phyloP scores from a whole-genome alignment of 1,139 yeast genomes.

The Candida dubliniensis region DNA sequence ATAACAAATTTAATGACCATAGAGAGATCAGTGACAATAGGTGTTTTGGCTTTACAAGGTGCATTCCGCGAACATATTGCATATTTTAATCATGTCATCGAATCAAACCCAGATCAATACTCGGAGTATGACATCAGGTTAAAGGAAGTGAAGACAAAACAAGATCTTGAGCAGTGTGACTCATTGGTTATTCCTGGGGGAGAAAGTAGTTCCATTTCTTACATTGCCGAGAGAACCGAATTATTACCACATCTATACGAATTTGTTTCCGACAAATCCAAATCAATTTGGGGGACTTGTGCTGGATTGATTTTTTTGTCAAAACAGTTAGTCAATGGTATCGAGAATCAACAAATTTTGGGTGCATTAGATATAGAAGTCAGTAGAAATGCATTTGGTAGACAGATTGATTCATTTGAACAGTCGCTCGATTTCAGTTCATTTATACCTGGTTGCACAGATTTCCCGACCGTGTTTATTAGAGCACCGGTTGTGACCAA shows the following conservation, averaged over 20 bases:
- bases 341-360: slow-evolving; percentile 57
- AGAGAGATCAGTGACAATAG: slow-evolving; percentile 37
- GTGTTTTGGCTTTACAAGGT: slow-evolving; percentile 80
- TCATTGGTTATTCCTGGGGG: slow-evolving; percentile 81
- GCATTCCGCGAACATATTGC: slow-evolving; percentile 74
- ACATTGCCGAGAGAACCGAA: slow-evolving; percentile 66
- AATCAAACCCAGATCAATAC: slow-evolving; percentile 19
- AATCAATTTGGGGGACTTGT: slow-evolving; percentile 84
- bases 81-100: slow-evolving; percentile 45
- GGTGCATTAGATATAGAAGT: slow-evolving; percentile 70
- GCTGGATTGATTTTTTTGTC: slow-evolving; percentile 78
- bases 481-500: slow-evolving; percentile 73
- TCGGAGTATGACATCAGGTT: slow-evolving; percentile 25
- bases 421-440: slow-evolving; percentile 47
- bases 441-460: slow-evolving; percentile 41
- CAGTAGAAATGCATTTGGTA: slow-evolving; percentile 74
- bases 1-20: slow-evolving; percentile 14
- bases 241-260: slow-evolving; percentile 55
- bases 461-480: slow-evolving; percentile 66
- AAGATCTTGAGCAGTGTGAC: slow-evolving; percentile 50
- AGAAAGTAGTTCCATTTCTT: slow-evolving; percentile 75
- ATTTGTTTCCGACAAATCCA: slow-evolving; percentile 47
- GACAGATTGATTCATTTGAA: slow-evolving; percentile 71
- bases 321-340: slow-evolving; percentile 54
- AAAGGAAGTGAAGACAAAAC: slow-evolving; percentile 53